Percentiles rank a stretch among this genome's conserved stretches.
These are phyloP conservation scores for Xylaria multiplex DNA, from an alignment of 2,329 filamentous ascomycete species.

Conservation along the genomic window DNA sequence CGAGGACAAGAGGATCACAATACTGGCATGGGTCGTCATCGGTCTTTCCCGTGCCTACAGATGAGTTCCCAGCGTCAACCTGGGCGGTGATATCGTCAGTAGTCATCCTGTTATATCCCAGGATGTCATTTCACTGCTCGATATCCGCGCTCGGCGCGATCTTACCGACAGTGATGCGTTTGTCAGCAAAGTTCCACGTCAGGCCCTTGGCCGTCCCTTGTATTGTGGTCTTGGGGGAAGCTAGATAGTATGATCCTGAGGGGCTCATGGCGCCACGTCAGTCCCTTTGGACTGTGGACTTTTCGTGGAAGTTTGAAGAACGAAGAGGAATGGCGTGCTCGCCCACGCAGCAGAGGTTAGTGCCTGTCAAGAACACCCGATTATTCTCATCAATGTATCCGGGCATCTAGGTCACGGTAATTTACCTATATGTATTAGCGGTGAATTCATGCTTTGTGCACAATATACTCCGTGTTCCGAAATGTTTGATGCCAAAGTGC, in stretches of 20 bases:
- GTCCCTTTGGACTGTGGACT: not conserved
- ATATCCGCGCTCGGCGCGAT: conserved; percentile 4
- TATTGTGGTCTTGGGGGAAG: conserved; percentile 15
- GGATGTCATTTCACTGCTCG: conserved; percentile 17
- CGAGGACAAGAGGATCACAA: conserved; percentile 9
- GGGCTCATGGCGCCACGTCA: conserved; percentile 11
- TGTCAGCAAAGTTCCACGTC: conserved; percentile 16
- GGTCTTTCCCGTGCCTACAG: not conserved
- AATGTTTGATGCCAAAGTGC: conserved; percentile 43
- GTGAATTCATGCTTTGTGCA: conserved; percentile 18
- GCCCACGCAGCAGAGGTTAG: conserved; percentile 33
- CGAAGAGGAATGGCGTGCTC: conserved; percentile 13
- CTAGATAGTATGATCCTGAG: not conserved
- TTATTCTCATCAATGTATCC: conserved; percentile 38
- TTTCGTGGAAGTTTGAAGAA: not conserved
- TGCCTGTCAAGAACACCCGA: conserved; percentile 34
- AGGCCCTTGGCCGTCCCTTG: conserved; percentile 15
- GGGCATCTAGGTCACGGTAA: conserved; percentile 29
- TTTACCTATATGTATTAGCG: conserved; percentile 39
- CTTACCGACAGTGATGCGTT: conserved; percentile 3
- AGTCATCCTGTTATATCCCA: conserved; percentile 13
- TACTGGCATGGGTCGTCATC: conserved; percentile 7
- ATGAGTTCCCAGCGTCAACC: conserved; percentile 1
- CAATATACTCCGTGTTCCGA: conserved; percentile 23
- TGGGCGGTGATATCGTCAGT: conserved; percentile 1